phyloP scores from a whole-genome alignment of 495 filamentous ascomycete genomes.

The Aspergillus sparsus region DNA sequence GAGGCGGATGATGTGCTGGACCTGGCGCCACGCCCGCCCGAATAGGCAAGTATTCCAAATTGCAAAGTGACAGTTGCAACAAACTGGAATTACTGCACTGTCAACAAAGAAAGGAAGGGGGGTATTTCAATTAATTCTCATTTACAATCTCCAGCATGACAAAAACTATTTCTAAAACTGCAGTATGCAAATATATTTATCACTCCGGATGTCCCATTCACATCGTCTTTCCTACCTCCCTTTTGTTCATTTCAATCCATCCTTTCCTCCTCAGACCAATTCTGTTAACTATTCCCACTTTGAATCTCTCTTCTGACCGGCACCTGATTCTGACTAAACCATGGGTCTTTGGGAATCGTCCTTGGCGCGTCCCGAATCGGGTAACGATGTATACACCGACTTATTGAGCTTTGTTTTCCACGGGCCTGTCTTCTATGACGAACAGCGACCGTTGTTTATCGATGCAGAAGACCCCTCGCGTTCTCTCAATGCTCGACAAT shows the following conservation, averaged over 20 bases:
- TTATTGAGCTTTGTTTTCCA: constrained; percentile 45
- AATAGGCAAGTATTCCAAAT: constrained; percentile 27
- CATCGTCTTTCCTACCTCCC: constrained; percentile 1
- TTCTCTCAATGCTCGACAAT: constrained; percentile 54
- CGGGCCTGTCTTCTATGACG: constrained; percentile 37
- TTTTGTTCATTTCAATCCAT: not conserved
- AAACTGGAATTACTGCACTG: constrained; percentile 27
- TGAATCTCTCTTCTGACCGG: constrained; percentile 5
- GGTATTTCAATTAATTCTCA: constrained; percentile 10
- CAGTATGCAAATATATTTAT: constrained; percentile 29
- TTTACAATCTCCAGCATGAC: constrained; percentile 24
- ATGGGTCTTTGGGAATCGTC: constrained; percentile 40
- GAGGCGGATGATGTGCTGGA: constrained; percentile 23
- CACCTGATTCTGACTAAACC: constrained; percentile 19
- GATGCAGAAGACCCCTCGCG: constrained; percentile 57
- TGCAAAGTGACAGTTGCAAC: constrained; percentile 25
- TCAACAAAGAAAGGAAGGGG: constrained; percentile 2
- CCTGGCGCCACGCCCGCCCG: constrained; percentile 23
- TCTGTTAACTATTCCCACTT: not conserved
- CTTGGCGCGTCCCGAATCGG: constrained; percentile 27
- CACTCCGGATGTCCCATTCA: constrained; percentile 17
- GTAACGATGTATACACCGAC: constrained; percentile 39
- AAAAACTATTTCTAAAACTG: constrained; percentile 19
- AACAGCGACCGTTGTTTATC: constrained; percentile 52
- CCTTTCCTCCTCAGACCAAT: not conserved